Evolutionary conservation across 495 filamentous ascomycete species (phyloP).

Genomic region (Rostrohypoxylon terebratum): DNA sequence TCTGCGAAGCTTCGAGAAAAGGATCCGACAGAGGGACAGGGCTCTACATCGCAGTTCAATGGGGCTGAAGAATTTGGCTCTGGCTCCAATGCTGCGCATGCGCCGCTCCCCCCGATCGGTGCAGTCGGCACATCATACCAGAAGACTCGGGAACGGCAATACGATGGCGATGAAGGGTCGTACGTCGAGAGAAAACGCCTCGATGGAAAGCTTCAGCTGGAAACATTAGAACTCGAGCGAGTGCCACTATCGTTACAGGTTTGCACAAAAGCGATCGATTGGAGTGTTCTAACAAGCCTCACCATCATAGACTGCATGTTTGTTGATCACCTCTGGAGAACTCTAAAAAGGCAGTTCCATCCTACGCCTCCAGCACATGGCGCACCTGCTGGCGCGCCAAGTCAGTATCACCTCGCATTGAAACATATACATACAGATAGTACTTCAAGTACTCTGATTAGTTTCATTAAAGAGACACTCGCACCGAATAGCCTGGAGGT

Average conservation of each 20-base stretch:
- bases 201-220: conserved; percentile 72
- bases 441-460: conserved; percentile 80
- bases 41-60: conserved; percentile 24
- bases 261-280: conserved; percentile 79
- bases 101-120: background rate
- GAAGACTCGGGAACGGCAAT: conserved; percentile 15
- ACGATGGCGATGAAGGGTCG: background rate
- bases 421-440: conserved; percentile 86
- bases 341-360: conserved; percentile 76
- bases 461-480: conserved; percentile 85
- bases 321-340: conserved; percentile 85
- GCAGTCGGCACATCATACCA: conserved; percentile 11
- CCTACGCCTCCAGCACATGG: conserved; percentile 59
- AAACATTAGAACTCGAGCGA: conserved; percentile 86
- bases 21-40: conserved; percentile 7
- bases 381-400: conserved; percentile 46
- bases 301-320: conserved; percentile 84
- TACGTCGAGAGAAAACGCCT: conserved; percentile 43
- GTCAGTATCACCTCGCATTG: conserved; percentile 77
- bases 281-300: conserved; percentile 78
- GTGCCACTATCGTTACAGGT: conserved; percentile 77
- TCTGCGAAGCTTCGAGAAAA: conserved; percentile 22
- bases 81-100: conserved; percentile 9
- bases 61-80: conserved; percentile 35
- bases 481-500: conserved; percentile 88